Percentiles rank a stretch among this genome's conserved stretches.
Conservation (phyloP, 352 stramenopile species). For the Phytophthora uliginosa region DNA sequence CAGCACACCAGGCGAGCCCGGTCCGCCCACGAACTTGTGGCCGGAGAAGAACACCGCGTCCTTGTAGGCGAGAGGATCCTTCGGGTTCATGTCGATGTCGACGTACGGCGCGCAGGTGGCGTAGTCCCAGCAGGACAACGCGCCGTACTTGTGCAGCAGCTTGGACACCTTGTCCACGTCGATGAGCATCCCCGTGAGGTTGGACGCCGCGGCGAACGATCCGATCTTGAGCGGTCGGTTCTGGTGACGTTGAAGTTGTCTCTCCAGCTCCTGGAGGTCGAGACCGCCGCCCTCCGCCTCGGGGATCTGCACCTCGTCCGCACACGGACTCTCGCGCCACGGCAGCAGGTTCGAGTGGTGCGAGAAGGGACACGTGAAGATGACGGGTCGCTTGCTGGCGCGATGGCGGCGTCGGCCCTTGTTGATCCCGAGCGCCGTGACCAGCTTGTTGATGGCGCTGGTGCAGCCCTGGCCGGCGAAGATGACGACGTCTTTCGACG, state of each 20-base stretch:
- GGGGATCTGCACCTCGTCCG: slow-evolving; percentile 85
- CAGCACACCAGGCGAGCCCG: slow-evolving; percentile 93
- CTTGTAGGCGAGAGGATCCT: slow-evolving; percentile 64
- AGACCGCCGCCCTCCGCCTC: slow-evolving; percentile 61
- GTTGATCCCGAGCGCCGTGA: slow-evolving; percentile 72
- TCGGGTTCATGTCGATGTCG: slow-evolving; percentile 97
- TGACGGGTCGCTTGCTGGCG: slow-evolving; percentile 65
- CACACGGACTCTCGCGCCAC: slow-evolving; percentile 93
- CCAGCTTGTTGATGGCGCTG: slow-evolving; percentile 88
- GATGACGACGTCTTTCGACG: slow-evolving; percentile 94
- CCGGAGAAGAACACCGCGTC: slow-evolving; percentile 97
- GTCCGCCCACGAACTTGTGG: slow-evolving; percentile 98
- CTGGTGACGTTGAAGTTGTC: slow-evolving; percentile 60
- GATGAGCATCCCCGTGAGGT: slow-evolving; percentile 96
- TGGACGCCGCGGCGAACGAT: slow-evolving; percentile 94
- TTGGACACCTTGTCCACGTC: slow-evolving; percentile 92
- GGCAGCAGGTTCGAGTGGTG: slow-evolving; percentile 99
- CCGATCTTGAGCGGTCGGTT: slow-evolving; percentile 83
- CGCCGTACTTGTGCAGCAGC: slow-evolving; percentile 93
- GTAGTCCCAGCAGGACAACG: slow-evolving; percentile 97
- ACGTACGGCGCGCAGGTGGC: slow-evolving; percentile 95
- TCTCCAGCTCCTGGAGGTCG: slow-evolving; percentile 65
- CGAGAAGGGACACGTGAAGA: slow-evolving; percentile 96
- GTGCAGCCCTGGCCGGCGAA: slow-evolving; percentile 94
- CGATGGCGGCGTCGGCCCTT: slow-evolving; percentile 35